Evolutionary conservation across 1,139 yeast species (phyloP).

Genomic region (Taphrina flavorubra): DNA sequence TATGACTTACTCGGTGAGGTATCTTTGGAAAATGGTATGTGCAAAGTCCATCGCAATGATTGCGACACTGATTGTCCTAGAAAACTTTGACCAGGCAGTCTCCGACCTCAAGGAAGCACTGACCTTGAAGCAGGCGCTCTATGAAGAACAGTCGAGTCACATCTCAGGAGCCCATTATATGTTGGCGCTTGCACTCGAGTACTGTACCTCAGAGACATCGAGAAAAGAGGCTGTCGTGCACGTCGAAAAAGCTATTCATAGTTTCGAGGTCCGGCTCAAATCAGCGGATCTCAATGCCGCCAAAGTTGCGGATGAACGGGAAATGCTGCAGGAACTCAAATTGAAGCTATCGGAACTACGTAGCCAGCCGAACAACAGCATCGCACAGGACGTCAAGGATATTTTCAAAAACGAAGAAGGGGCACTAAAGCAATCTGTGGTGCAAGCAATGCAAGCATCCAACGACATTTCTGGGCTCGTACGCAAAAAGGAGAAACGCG

Average conservation of each 20-base stretch:
- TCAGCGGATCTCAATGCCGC: conserved; percentile 60
- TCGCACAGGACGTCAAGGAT: conserved; percentile 42
- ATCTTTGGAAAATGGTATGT: conserved; percentile 66
- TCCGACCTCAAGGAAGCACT: conserved; percentile 67
- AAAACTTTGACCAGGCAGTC: conserved; percentile 78
- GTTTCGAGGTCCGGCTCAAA: conserved; percentile 60
- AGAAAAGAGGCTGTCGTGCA: conserved; percentile 63
- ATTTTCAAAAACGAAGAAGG: conserved; percentile 48
- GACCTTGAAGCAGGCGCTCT: conserved; percentile 62
- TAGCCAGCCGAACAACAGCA: conserved; percentile 38
- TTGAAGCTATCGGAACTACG: conserved; percentile 39
- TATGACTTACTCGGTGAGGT: conserved; percentile 87
- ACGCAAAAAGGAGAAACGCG: conserved; percentile 42
- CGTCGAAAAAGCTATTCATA: conserved; percentile 65
- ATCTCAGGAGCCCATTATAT: conserved; percentile 84
- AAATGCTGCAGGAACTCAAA: conserved; percentile 28
- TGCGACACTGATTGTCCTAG: conserved; percentile 44
- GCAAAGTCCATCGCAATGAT: background rate
- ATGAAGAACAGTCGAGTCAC: conserved; percentile 57
- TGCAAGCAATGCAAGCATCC: conserved; percentile 51
- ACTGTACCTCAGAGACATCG: conserved; percentile 61
- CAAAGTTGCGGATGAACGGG: conserved; percentile 58
- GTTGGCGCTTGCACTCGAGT: conserved; percentile 78
- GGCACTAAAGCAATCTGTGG: conserved; percentile 49
- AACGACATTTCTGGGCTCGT: conserved; percentile 46